Conservation (phyloP, 371 early-diverging fungal species). For the Syncephalastrum sp. region DNA sequence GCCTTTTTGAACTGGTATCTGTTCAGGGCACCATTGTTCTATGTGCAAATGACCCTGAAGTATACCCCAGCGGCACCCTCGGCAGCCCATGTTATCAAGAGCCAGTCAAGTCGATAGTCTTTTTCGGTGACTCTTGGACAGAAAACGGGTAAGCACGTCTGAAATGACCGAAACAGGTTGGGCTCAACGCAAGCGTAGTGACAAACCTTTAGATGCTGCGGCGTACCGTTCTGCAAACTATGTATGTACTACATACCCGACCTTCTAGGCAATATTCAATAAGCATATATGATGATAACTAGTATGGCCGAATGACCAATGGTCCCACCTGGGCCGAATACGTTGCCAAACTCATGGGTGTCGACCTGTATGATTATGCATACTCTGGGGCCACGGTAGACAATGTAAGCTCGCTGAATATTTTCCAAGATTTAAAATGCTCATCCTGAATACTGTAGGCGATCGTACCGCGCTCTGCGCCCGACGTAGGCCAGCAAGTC, state of each 20-base stretch:
- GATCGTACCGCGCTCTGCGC: slow-evolving; percentile 6
- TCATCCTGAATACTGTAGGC: neutral
- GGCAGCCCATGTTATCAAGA: slow-evolving; percentile 13
- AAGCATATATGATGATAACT: slow-evolving; percentile 1
- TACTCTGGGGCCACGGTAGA: slow-evolving; percentile 27
- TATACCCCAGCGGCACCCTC: too few relatives aligned
- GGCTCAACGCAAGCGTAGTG: neutral
- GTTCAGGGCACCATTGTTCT: too few relatives aligned
- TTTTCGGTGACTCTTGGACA: slow-evolving; percentile 31
- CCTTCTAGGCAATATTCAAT: neutral
- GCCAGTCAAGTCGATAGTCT: slow-evolving; percentile 6
- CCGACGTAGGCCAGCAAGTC: slow-evolving; percentile 13
- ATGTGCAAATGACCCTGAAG: too few relatives aligned
- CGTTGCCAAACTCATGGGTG: slow-evolving; percentile 14
- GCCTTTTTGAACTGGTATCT: too few relatives aligned
- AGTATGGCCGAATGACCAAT: slow-evolving; percentile 15
- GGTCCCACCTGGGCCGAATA: slow-evolving; percentile 29
- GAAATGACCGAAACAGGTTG: neutral
- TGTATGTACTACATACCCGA: slow-evolving; percentile 4
- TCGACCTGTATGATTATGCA: slow-evolving; percentile 22
- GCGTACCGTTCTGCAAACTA: slow-evolving; percentile 5
- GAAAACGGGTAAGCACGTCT: slow-evolving; percentile 19
- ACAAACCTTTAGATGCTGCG: slow-evolving; percentile 5
- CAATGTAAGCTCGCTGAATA: slow-evolving; percentile 13
- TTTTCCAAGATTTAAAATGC: neutral